Conservation (phyloP, 805 yeast genomes). For the Myxozyma lipomycoides region DNA sequence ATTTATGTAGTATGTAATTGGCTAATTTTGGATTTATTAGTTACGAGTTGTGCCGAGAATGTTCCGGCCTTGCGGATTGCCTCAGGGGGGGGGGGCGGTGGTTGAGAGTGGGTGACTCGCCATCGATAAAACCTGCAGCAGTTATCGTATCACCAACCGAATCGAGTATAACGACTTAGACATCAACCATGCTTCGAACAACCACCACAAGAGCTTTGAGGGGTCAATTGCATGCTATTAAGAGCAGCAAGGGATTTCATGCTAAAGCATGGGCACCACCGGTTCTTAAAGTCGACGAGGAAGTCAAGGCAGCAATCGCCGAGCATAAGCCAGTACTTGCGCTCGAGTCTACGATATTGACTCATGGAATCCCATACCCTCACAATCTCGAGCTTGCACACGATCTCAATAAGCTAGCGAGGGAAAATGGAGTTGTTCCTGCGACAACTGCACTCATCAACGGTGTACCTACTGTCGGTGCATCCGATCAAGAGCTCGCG, state of each 20-base stretch:
- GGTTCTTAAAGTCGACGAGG: constrained; percentile 35
- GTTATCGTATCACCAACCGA: no score
- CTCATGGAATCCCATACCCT: constrained; percentile 87
- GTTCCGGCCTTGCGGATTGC: no score
- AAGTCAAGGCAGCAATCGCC: constrained; percentile 58
- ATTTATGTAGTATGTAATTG: no score
- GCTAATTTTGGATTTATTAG: no score
- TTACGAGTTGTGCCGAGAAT: no score
- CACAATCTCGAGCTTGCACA: constrained; percentile 68
- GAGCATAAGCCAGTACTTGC: constrained; percentile 69
- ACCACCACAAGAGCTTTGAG: no score
- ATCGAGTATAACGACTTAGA: no score
- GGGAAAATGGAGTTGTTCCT: constrained; percentile 66
- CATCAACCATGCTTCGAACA: no score
- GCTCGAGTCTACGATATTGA: constrained; percentile 78
- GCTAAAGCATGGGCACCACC: neutral
- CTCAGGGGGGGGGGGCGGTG: no score
- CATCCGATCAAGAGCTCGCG: constrained; percentile 47
- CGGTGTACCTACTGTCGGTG: constrained; percentile 71
- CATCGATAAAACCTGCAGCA: no score
- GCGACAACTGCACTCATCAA: constrained; percentile 78
- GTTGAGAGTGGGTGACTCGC: no score
- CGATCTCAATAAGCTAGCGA: constrained; percentile 57
- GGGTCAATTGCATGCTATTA: no score
- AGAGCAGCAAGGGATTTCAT: neutral